These are phyloP conservation scores for Pythium brassicae DNA, from an alignment of 352 stramenopile genomes.

Conservation along the genomic window DNA sequence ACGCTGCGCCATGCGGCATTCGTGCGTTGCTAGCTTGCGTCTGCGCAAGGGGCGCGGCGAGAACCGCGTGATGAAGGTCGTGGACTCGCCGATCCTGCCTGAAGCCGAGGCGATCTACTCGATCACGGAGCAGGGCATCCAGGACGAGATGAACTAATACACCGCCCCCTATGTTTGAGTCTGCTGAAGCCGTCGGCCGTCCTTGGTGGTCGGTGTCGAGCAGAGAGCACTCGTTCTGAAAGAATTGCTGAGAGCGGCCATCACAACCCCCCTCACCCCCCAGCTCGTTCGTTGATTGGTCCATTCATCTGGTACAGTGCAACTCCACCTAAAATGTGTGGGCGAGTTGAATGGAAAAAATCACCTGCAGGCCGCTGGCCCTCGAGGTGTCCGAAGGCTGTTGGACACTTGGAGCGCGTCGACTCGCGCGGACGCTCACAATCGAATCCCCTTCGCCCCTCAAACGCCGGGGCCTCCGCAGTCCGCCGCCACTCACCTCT, in stretches of 20 bases:
- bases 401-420: no score
- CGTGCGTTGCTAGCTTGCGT: conserved; percentile 65
- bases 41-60: conserved; percentile 97
- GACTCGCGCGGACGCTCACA: background rate
- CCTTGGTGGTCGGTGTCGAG: background rate
- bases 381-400: no score
- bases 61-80: conserved; percentile 98
- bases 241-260: no score
- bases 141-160: conserved; percentile 85
- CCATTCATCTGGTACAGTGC: no score
- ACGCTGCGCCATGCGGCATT: background rate
- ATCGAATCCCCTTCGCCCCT: background rate
- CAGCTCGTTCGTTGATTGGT: no score
- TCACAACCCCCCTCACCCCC: no score
- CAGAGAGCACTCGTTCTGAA: no score
- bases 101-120: conserved; percentile 98
- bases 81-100: conserved; percentile 95
- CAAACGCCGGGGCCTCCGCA: background rate
- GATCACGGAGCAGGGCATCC: conserved; percentile 93
- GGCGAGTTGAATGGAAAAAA: no score
- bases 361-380: no score
- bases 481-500: no score
- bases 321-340: no score
- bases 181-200: background rate
- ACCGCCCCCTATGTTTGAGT: background rate